Base-by-base conservation (phyloP, 1,139 yeast species). In the Kodamaea suecica region DNA sequence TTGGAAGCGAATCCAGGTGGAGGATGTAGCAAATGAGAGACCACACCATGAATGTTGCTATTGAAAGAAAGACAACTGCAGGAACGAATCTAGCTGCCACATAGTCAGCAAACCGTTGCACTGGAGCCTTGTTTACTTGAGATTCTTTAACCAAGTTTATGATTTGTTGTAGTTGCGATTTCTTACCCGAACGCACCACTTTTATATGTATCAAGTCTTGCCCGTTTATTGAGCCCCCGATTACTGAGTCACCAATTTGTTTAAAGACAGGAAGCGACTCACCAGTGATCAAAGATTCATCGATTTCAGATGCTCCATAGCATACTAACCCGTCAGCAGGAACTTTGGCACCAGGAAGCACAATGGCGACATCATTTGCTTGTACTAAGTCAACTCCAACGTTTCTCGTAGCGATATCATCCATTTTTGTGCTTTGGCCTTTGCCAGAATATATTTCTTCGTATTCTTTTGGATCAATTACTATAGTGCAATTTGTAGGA, bases 191-290 rank as follows among this genome's bases (percentile, higher is more conserved):
- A 6, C 70, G 66, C 2, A 78, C 67, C 0, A 90, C 92, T 43
- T 62, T 66, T 50, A 90, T 74, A 49, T 80, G 85, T 24, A 94
- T 56, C 21, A 79, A 69, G 7, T 90, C 86, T 1, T 82, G 69
- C 0, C 95, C 87, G 56, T 94, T 94, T 29, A 92, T 77, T 2
- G 97, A 83, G 0, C 99, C 99, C 9, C 96, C 97, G 51, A 86
- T 79, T 1, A 92, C 84, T 2, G 49, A 41, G 33, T 82, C 83
- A 2, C 87, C 88, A 3, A 52, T 49, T 3, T 41, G 50, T 50
- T 90, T 92, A 28, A 65, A 59, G 0, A 88, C 80, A 0, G 95
- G 92, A 31, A 76, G 55, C 0, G 95, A 76, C 61, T 92, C 98
- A 31, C 98, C 98, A 0, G 98, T 90, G 38, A 92, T 69, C 21